Evolutionary conservation across 768 basidiomycete genomes (phyloP), one percentile per base, ranked within the genome.

Genomic region (Asterophora lycoperdoides): DNA sequence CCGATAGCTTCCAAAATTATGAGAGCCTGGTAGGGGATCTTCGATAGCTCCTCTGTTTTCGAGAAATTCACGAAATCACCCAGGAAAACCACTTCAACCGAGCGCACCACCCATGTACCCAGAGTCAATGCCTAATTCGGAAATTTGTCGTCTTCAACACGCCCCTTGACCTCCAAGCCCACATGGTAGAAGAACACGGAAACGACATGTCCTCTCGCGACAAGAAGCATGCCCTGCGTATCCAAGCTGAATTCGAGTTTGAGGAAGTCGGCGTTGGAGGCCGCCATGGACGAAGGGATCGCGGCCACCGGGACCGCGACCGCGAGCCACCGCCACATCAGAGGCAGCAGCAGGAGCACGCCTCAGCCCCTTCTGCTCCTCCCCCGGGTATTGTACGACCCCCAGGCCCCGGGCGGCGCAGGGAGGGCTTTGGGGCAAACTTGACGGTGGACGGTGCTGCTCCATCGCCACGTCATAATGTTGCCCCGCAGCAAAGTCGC

Each of bases 71-170:
- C 19, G 18, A 44, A 19, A 48, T 29, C 26, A 51, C 26, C 37
- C 52, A 89, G 84, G 89, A 92, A 64, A 69, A 68, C 35, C 91
- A 93, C 60, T 90, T 89, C 66, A 80, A 77, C 56, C 73, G 70
- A 23, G 81, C 73, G 2, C 95, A 99, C 64, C 78, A 79, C 63
- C 84, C 87, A 5, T 99, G 95, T 64, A 72, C 69, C 2, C 83
- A 91, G 49, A 54, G 81, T 0, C 63, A 72, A 33, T 99, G 95
- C 60, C 80, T 84, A 38, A 83, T 81, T 5, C 85, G 81, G 58
- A 97, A 96, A 68, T 99, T 99, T 55, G 89, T 98, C 52, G 96
- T 98, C 10, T 98, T 98, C 64, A 81, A 82, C 34, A 85, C 86
- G 3, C 75, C 80, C 11, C 70, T 99, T 9, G 96, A 99, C 62